Evolutionary conservation across 2,329 filamentous ascomycete species (phyloP).

Genomic region (Clarireedia paspali): DNA sequence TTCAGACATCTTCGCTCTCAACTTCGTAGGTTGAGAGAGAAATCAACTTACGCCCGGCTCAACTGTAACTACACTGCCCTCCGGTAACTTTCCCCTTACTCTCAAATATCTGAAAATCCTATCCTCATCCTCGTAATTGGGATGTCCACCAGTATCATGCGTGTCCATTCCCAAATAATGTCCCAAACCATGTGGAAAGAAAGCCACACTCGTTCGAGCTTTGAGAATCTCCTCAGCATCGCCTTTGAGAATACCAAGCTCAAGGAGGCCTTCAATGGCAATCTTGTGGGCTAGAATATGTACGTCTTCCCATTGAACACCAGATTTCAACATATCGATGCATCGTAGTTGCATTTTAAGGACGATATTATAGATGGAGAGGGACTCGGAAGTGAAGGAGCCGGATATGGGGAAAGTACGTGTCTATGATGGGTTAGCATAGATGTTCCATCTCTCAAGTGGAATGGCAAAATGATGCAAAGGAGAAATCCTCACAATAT

Average conservation of each 20-base stretch:
- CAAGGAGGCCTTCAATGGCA: constrained; percentile 70
- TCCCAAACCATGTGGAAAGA: constrained; percentile 85
- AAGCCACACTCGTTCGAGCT: constrained; percentile 75
- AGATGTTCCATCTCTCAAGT: not conserved
- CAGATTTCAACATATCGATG: constrained; percentile 64
- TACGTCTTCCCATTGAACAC: constrained; percentile 72
- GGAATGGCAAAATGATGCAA: not conserved
- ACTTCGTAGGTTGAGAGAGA: not conserved
- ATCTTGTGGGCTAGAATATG: constrained; percentile 74
- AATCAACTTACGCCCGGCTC: constrained; percentile 69
- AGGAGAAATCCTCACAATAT: constrained; percentile 42
- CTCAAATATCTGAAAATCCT: constrained; percentile 81
- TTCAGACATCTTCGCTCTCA: not conserved
- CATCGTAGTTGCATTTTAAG: constrained; percentile 78
- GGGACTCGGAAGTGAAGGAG: constrained; percentile 60
- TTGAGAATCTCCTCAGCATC: constrained; percentile 66
- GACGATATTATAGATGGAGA: constrained; percentile 75
- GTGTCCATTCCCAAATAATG: constrained; percentile 92
- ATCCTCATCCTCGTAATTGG: constrained; percentile 73
- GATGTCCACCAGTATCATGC: constrained; percentile 75
- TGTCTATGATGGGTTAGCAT: constrained; percentile 44
- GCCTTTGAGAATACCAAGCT: constrained; percentile 66
- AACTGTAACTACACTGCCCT: constrained; percentile 81
- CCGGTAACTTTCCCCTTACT: constrained; percentile 66
- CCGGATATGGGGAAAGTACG: constrained; percentile 78